phyloP scores from a whole-genome alignment of 2,329 filamentous ascomycete species.

The Iodosphaeria phyllophila region DNA sequence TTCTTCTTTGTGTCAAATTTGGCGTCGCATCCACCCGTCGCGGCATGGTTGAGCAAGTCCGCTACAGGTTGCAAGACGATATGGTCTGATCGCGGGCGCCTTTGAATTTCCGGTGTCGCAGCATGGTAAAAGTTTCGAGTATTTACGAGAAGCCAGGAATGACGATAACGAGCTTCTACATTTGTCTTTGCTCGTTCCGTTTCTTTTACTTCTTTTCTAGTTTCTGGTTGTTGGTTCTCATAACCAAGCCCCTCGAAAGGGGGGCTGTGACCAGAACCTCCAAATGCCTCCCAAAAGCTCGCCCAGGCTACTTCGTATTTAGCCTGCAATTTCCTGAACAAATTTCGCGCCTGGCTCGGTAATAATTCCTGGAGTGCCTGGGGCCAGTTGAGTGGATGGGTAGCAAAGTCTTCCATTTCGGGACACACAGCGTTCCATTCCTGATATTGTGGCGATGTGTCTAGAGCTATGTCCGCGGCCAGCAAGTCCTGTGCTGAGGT shows the following conservation, averaged over 20 bases:
- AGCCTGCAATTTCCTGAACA: slow-evolving; percentile 34
- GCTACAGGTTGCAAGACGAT: slow-evolving; percentile 55
- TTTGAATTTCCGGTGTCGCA: slow-evolving; percentile 22
- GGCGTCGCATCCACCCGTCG: slow-evolving; percentile 28
- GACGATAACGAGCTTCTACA: slow-evolving; percentile 20
- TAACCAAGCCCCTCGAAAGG: background rate
- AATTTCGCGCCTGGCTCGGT: slow-evolving; percentile 20
- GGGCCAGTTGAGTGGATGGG: slow-evolving; percentile 30
- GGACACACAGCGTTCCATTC: slow-evolving; percentile 54
- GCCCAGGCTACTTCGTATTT: slow-evolving; percentile 32
- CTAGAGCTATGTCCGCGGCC: slow-evolving; percentile 45
- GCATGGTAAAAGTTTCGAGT: slow-evolving; percentile 43
- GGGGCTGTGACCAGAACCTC: background rate
- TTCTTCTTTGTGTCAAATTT: slow-evolving; percentile 24
- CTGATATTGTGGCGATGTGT: slow-evolving; percentile 24
- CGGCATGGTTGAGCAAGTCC: slow-evolving; percentile 47
- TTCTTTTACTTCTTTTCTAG: too few species aligned
- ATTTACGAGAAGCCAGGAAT: slow-evolving; percentile 41
- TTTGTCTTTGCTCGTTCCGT: too few species aligned
- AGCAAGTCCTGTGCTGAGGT: slow-evolving; percentile 53
- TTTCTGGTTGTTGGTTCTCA: too few species aligned
- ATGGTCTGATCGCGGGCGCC: slow-evolving; percentile 30
- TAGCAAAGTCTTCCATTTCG: slow-evolving; percentile 33
- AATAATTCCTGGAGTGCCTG: slow-evolving; percentile 24
- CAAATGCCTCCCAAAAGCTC: background rate